phyloP scores from a whole-genome alignment of 306 rosid genomes.

The Oemleria cerasiformis region DNA sequence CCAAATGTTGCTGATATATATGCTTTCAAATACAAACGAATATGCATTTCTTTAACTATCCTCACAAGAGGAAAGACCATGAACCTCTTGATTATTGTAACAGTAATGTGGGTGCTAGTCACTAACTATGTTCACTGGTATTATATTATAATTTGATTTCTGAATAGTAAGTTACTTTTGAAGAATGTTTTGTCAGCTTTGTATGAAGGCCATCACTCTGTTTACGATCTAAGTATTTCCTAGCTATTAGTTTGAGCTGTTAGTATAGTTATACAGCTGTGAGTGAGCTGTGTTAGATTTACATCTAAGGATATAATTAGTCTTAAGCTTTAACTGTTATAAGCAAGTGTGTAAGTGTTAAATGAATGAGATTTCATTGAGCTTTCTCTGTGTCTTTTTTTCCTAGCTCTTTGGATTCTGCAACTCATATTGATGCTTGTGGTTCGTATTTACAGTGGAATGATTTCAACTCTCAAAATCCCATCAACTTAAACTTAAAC shows the following conservation, averaged over 20 bases:
- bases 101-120: not conserved
- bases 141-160: not conserved
- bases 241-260: too few relatives aligned
- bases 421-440: conserved; percentile 80
- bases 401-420: conserved; percentile 89
- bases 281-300: too few relatives aligned
- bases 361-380: too few relatives aligned
- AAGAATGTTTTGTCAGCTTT: not conserved
- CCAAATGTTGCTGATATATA: conserved; percentile 86
- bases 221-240: too few relatives aligned
- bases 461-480: too few relatives aligned
- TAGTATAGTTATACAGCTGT: too few relatives aligned
- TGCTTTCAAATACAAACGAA: conserved; percentile 90
- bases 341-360: too few relatives aligned
- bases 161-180: not conserved
- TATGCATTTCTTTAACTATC: conserved; percentile 85
- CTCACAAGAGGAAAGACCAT: conserved; percentile 71
- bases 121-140: too few relatives aligned
- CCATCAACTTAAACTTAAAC: too few relatives aligned
- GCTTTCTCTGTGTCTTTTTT: too few relatives aligned
- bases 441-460: conserved; percentile 46
- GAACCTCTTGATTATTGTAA: conserved; percentile 14
- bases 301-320: too few relatives aligned
- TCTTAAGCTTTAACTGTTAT: too few relatives aligned
- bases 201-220: not conserved